A percentile compares a stretch with the other conserved stretches of the same genome.
Evolutionary conservation across 176 grass and related monocot genomes (phyloP).

Genomic region (Sorghum bicolor): DNA sequence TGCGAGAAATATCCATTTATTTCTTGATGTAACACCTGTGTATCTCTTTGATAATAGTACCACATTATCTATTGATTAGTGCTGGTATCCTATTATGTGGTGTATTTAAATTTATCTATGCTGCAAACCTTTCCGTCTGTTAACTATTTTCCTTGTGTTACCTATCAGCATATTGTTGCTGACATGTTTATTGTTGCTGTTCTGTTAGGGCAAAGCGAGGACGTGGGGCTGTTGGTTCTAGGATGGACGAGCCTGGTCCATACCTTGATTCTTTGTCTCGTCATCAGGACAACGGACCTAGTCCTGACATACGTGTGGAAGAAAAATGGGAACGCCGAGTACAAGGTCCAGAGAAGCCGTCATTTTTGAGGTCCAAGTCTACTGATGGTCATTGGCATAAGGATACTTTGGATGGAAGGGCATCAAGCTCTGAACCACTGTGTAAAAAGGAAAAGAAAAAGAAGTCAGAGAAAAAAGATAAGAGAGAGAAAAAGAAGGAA

Average conservation of each 20-base stretch:
- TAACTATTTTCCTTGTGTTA: neutral
- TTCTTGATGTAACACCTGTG: neutral
- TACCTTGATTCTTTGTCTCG: slow-evolving; percentile 32
- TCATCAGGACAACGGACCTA: slow-evolving; percentile 16
- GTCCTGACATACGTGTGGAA: slow-evolving; percentile 45
- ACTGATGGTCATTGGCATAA: slow-evolving; percentile 22
- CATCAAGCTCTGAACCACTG: slow-evolving; percentile 21
- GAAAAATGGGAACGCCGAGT: slow-evolving; percentile 53
- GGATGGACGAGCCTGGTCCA: slow-evolving; percentile 93
- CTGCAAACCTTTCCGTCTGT: neutral
- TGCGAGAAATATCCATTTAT: neutral
- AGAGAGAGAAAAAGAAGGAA: slow-evolving; percentile 41
- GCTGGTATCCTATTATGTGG: slow-evolving; percentile 1
- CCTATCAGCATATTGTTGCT: neutral
- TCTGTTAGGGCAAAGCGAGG: slow-evolving; percentile 66
- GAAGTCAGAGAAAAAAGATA: slow-evolving; percentile 32
- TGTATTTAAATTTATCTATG: neutral
- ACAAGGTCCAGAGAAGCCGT: slow-evolving; percentile 65
- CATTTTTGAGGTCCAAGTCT: slow-evolving; percentile 47
- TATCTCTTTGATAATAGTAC: neutral
- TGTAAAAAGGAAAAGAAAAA: slow-evolving; percentile 28
- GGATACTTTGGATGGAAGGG: slow-evolving; percentile 4
- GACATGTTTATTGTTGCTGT: slow-evolving; percentile 4
- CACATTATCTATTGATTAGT: neutral
- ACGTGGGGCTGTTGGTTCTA: slow-evolving; percentile 78